phyloP scores from a whole-genome alignment of 2,329 filamentous ascomycete genomes.

The Colletotrichum ledebouriae region DNA sequence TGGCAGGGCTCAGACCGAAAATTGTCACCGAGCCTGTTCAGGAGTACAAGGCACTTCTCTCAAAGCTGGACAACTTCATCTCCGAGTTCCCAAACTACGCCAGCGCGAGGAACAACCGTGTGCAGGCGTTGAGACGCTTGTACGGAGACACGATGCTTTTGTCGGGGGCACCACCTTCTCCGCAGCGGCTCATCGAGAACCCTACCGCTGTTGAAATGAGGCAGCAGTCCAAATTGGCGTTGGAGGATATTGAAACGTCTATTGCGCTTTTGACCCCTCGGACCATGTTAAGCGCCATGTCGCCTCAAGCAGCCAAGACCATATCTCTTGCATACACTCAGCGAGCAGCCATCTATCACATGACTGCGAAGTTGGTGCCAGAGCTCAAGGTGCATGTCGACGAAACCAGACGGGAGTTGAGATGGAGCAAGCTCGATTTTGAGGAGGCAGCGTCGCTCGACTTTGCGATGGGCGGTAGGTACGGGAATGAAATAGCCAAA shows the following conservation, averaged over 20 bases:
- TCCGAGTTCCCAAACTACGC: constrained; percentile 74
- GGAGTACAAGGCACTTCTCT: constrained; percentile 63
- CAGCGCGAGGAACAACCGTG: constrained; percentile 80
- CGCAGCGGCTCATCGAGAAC: constrained; percentile 57
- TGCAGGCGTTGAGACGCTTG: constrained; percentile 73
- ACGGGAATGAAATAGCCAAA: constrained; percentile 75
- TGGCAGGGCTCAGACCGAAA: constrained; percentile 58
- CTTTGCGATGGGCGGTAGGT: constrained; percentile 74
- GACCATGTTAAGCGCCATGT: constrained; percentile 66
- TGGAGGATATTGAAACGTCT: constrained; percentile 69
- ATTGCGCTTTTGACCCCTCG: constrained; percentile 71
- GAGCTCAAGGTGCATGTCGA: constrained; percentile 54
- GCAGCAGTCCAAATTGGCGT: constrained; percentile 55
- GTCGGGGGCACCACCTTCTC: constrained; percentile 51
- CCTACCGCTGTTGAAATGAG: constrained; percentile 54
- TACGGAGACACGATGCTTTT: constrained; percentile 73
- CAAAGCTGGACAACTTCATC: constrained; percentile 68
- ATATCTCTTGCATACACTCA: constrained; percentile 80
- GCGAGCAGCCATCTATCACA: constrained; percentile 74
- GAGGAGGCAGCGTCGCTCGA: constrained; percentile 74
- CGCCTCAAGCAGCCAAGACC: constrained; percentile 73
- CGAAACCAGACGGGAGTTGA: constrained; percentile 57
- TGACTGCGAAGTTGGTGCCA: constrained; percentile 67
- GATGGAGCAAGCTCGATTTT: constrained; percentile 68
- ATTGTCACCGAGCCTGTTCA: constrained; percentile 55